Evolutionary conservation across 2,329 filamentous ascomycete genomes (phyloP).

Genomic region (Teratosphaeria zuluensis): DNA sequence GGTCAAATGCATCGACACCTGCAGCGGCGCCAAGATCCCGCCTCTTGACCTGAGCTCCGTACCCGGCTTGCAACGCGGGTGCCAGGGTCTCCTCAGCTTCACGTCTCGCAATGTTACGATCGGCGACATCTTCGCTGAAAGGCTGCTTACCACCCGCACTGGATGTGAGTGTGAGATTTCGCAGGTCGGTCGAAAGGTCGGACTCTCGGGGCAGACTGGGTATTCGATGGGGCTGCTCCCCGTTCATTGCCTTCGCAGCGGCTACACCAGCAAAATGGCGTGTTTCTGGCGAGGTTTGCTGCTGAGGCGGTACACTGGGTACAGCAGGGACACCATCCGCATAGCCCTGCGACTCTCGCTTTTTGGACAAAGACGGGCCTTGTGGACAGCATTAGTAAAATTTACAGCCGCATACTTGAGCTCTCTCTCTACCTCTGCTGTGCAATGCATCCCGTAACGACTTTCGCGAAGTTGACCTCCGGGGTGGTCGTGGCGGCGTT

Average conservation of each 20-base stretch:
- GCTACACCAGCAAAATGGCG: neutral
- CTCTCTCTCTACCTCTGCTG: neutral
- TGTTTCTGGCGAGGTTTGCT: neutral
- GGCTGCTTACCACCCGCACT: slow-evolving; percentile 1
- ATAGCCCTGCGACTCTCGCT: neutral
- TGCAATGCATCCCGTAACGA: slow-evolving; percentile 4
- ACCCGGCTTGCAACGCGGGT: neutral
- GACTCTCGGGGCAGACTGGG: slow-evolving; percentile 2
- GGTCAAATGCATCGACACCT: neutral
- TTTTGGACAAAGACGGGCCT: neutral
- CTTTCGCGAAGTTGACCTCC: slow-evolving; percentile 1
- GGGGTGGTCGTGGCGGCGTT: slow-evolving; percentile 1
- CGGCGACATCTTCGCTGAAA: slow-evolving; percentile 55
- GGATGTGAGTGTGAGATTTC: slow-evolving; percentile 1
- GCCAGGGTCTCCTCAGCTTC: neutral
- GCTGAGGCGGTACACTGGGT: neutral
- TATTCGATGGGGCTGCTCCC: slow-evolving; percentile 1
- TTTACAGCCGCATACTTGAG: neutral
- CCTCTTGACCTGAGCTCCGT: neutral
- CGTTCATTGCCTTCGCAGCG: slow-evolving; percentile 3
- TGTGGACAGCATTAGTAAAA: neutral
- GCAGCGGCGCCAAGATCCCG: neutral
- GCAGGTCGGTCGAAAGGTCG: slow-evolving; percentile 7
- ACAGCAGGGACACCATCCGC: neutral
- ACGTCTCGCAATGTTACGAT: slow-evolving; percentile 43